A percentile compares a stretch with the other conserved stretches of the same genome.
Conservation (phyloP, 2,329 filamentous ascomycete species). For the Fusarium keratoplasticum region DNA sequence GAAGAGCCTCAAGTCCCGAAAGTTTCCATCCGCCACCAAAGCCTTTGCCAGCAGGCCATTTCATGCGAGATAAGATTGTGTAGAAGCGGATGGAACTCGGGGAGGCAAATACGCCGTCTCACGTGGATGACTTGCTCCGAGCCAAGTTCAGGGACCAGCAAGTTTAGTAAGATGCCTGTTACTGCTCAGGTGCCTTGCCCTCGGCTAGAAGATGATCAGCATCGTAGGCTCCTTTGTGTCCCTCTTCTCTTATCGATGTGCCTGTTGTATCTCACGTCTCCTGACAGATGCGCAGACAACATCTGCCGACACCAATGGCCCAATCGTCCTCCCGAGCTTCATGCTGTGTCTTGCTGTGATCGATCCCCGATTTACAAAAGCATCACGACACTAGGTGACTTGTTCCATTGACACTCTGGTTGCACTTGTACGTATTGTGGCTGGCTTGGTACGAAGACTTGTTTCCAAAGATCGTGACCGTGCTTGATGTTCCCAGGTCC, state of each 20-base stretch:
- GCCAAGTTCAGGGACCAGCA: not conserved
- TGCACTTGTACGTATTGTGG: not conserved
- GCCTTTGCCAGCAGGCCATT: not conserved
- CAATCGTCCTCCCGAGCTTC: constrained; percentile 12
- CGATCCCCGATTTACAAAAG: constrained; percentile 6
- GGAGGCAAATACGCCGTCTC: constrained; percentile 5
- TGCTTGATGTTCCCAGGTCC: not conserved
- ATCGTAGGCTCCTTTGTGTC: not conserved
- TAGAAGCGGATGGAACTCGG: constrained; percentile 4
- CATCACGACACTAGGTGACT: constrained; percentile 1
- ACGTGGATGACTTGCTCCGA: not conserved
- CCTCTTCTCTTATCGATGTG: constrained; percentile 11
- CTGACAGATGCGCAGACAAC: constrained; percentile 9
- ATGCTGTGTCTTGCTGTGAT: constrained; percentile 10
- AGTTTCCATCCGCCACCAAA: not conserved
- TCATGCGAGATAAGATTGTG: constrained; percentile 5
- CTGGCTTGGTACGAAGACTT: not conserved
- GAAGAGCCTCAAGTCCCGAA: constrained; percentile 37
- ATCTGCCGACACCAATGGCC: constrained; percentile 1
- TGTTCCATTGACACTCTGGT: constrained; percentile 7
- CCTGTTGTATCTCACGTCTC: constrained; percentile 19
- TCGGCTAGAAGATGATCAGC: constrained; percentile 7
- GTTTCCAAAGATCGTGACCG: not conserved
- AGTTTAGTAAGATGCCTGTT: constrained; percentile 1
- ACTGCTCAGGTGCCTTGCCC: constrained; percentile 12